Conservation (phyloP, 2,329 filamentous ascomycete genomes). For the Aspergillus intermedius region DNA sequence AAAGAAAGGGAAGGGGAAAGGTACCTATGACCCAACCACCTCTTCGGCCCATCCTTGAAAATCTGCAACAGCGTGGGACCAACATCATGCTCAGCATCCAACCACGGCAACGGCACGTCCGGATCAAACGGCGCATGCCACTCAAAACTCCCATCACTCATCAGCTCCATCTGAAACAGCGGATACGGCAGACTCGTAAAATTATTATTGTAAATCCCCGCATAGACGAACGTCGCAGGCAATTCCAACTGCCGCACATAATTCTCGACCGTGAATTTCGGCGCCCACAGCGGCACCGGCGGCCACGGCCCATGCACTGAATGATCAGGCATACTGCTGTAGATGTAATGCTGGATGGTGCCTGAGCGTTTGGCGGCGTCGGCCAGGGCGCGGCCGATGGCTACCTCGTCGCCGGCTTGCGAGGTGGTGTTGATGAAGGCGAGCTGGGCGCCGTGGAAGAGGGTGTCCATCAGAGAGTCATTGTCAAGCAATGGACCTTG, state of each 20-base stretch:
- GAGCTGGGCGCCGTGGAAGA: constrained; percentile 78
- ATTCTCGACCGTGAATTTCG: constrained; percentile 87
- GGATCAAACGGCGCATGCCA: constrained; percentile 95
- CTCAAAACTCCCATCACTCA: constrained; percentile 74
- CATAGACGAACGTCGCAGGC: constrained; percentile 88
- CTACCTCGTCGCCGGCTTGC: constrained; percentile 80
- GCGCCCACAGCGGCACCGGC: constrained; percentile 80
- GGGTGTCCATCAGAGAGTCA: constrained; percentile 62
- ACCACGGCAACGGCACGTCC: constrained; percentile 81
- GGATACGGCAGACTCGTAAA: constrained; percentile 91
- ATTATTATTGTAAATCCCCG: constrained; percentile 98
- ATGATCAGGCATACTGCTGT: constrained; percentile 96
- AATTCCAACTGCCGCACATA: constrained; percentile 78
- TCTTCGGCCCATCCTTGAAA: constrained; percentile 83
- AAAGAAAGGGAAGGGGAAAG: constrained; percentile 15
- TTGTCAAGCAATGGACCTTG: constrained; percentile 64
- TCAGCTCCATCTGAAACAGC: constrained; percentile 89
- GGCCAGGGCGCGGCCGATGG: constrained; percentile 79
- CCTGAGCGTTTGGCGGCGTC: constrained; percentile 80
- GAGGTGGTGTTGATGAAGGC: constrained; percentile 98
- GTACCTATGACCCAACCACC: constrained; percentile 71
- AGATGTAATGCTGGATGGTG: constrained; percentile 79
- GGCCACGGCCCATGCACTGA: constrained; percentile 76
- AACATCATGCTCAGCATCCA: constrained; percentile 94
- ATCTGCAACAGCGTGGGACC: constrained; percentile 87